Evolutionary conservation across 208 protist genomes (phyloP), one percentile per base, ranked within the genome.

Genomic region (Crithidia expoeki): DNA sequence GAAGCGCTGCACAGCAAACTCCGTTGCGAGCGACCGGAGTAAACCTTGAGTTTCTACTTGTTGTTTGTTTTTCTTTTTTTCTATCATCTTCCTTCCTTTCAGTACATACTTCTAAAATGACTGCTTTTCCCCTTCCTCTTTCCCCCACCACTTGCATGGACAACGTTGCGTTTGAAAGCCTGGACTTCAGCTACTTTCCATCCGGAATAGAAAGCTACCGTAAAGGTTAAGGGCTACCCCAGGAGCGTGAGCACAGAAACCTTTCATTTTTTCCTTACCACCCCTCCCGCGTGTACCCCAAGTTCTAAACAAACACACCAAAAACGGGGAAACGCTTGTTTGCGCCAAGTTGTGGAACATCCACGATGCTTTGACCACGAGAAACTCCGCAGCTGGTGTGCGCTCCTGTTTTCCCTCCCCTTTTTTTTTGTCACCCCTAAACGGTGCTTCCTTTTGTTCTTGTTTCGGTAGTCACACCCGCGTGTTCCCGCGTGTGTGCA

Each of bases 381-480:
- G n/a, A n/a, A n/a, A n/a, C n/a, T n/a, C n/a, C n/a, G n/a, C n/a
- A n/a, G n/a, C n/a, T n/a, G n/a, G n/a, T n/a, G n/a, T n/a, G n/a
- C n/a, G n/a, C n/a, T n/a, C n/a, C n/a, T n/a, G n/a, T n/a, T n/a
- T n/a, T n/a, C n/a, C n/a, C n/a, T n/a, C n/a, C n/a, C n/a, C n/a
- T n/a, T 44, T 44, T 51, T 51, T 51, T 53, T 30, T 30, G 7
- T 2, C 1, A 28, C 1, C 66, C 66, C 0, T 38, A 36, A 30
- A 66, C 66, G 11, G 28, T 38, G 14, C 5, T 72, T 55, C 14
- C 64, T 72, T 56, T 66, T 53, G 2, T 65, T 63, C 19, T 68
- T 72, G 63, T 56, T 3, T 52, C 27, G 7, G 63, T 57, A 46
- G 10, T 44, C 38, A 44, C 38, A 14, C 38, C n/a, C n/a, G n/a